A percentile compares a stretch with the other conserved stretches of the same genome.
These are phyloP conservation scores for Blastobotrys aristatus DNA, from an alignment of 1,139 yeast species.

Conservation along the genomic window DNA sequence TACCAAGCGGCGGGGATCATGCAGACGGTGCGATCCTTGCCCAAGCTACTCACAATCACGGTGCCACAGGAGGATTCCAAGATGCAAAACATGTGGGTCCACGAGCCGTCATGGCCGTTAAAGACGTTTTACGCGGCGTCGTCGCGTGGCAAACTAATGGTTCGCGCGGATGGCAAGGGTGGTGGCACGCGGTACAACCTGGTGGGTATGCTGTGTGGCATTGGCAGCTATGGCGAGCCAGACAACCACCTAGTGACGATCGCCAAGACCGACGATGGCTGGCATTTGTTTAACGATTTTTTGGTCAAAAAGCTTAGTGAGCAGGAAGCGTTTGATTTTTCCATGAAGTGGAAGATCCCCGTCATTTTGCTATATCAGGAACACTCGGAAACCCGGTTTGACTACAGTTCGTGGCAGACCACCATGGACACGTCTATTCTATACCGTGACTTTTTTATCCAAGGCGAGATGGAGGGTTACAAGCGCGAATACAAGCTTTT, in stretches of 20 bases:
- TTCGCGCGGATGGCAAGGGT: slow-evolving; percentile 12
- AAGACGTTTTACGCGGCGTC: slow-evolving; percentile 19
- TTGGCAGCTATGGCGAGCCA: slow-evolving; percentile 26
- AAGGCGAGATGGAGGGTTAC: slow-evolving; percentile 57
- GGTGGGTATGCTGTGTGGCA: slow-evolving; percentile 38
- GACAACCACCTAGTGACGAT: slow-evolving; percentile 37
- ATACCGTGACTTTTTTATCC: slow-evolving; percentile 71
- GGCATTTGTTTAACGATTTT: slow-evolving; percentile 92
- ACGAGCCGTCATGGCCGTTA: slow-evolving; percentile 22
- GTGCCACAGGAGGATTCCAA: slow-evolving; percentile 13
- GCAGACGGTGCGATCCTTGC: slow-evolving; percentile 46
- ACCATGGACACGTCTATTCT: slow-evolving; percentile 59
- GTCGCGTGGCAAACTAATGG: slow-evolving; percentile 14
- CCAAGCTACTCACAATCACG: slow-evolving; percentile 60
- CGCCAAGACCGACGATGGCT: slow-evolving; percentile 42
- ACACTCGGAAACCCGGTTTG: slow-evolving; percentile 35
- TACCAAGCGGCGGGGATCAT: slow-evolving; percentile 42
- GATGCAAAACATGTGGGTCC: slow-evolving; percentile 4
- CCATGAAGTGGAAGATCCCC: slow-evolving; percentile 79
- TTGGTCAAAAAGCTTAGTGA: slow-evolving; percentile 74
- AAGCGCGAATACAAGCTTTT: slow-evolving; percentile 61
- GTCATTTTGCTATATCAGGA: slow-evolving; percentile 65
- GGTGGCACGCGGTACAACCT: slow-evolving; percentile 28
- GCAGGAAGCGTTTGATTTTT: slow-evolving; percentile 61
- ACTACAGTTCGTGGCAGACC: slow-evolving; percentile 40